Evolutionary conservation across 139 green algal species (phyloP).

Genomic region (Mesotaenium endlicherianum): DNA sequence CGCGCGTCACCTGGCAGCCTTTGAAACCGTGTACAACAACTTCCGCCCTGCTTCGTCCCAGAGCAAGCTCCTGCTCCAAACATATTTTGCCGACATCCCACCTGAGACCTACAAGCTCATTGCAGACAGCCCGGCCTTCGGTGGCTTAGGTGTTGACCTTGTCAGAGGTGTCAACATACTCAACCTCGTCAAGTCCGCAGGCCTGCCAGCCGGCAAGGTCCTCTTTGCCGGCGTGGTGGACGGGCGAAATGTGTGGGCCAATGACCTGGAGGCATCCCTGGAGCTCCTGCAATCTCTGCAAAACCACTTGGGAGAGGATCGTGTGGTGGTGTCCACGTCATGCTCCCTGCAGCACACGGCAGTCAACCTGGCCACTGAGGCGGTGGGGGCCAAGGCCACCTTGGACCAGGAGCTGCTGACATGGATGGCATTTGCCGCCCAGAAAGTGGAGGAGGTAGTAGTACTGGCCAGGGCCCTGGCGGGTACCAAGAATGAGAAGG

Average conservation of each 20-base stretch:
- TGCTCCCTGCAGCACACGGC: conserved; percentile 81
- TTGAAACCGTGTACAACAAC: conserved; percentile 59
- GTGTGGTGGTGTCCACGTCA: conserved; percentile 49
- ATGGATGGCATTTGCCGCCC: conserved; percentile 73
- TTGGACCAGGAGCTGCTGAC: conserved; percentile 33
- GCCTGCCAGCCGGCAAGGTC: conserved; percentile 73
- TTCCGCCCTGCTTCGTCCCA: conserved; percentile 51
- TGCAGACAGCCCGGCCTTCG: not conserved
- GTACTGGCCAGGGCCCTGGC: conserved; percentile 20
- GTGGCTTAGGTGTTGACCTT: conserved; percentile 13
- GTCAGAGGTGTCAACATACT: not conserved
- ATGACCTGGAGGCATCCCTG: conserved; percentile 55
- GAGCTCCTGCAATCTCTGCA: conserved; percentile 35
- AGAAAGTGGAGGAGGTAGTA: conserved; percentile 75
- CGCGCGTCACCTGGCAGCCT: conserved; percentile 45
- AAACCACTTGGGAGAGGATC: not conserved
- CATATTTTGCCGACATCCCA: conserved; percentile 75
- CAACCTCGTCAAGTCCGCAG: conserved; percentile 46
- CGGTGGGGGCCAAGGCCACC: not conserved
- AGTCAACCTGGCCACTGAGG: conserved; percentile 65
- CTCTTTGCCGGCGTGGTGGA: conserved; percentile 81
- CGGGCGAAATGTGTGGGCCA: conserved; percentile 76
- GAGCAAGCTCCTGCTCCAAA: conserved; percentile 59
- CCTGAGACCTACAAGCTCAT: not conserved
- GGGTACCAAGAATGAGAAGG: not conserved